These are phyloP conservation scores for Albophoma yamanashiensis DNA, from an alignment of 2,329 filamentous ascomycete genomes.

Conservation along the genomic window DNA sequence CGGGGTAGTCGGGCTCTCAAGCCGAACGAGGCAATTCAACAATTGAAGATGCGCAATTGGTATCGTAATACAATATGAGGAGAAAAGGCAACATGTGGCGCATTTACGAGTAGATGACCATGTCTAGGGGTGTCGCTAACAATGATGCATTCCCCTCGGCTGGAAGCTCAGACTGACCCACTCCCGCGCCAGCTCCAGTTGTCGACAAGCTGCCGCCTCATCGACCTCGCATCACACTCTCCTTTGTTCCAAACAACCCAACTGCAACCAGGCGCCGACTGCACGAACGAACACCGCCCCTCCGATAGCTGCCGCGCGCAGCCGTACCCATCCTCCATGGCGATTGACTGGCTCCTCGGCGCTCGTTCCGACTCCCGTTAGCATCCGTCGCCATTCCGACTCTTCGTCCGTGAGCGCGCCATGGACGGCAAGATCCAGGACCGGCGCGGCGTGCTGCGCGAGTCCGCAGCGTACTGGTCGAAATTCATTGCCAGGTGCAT, in stretches of 20 bases:
- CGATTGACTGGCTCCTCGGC: background rate
- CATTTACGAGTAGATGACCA: too few species aligned
- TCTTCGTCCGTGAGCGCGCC: background rate
- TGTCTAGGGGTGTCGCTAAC: background rate
- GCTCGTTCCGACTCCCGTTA: background rate
- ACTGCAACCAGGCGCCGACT: background rate
- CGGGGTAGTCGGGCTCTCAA: too few species aligned
- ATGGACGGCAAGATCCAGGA: slow-evolving; percentile 16
- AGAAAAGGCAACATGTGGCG: too few species aligned
- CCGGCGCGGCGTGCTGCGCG: slow-evolving; percentile 11
- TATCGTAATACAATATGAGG: too few species aligned
- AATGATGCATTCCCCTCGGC: background rate
- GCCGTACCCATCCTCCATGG: slow-evolving; percentile 1
- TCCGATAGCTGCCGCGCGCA: slow-evolving; percentile 5
- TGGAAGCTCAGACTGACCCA: background rate
- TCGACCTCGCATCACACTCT: background rate
- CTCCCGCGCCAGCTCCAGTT: background rate
- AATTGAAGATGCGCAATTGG: too few species aligned
- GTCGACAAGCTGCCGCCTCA: background rate
- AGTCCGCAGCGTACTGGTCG: slow-evolving; percentile 32
- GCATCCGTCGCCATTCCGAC: background rate
- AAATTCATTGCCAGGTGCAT: slow-evolving; percentile 41
- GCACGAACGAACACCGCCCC: background rate
- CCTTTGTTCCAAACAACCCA: background rate
- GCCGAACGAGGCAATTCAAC: too few species aligned